phyloP scores from a whole-genome alignment of 2,329 filamentous ascomycete genomes.

The Colletotrichum sp. region DNA sequence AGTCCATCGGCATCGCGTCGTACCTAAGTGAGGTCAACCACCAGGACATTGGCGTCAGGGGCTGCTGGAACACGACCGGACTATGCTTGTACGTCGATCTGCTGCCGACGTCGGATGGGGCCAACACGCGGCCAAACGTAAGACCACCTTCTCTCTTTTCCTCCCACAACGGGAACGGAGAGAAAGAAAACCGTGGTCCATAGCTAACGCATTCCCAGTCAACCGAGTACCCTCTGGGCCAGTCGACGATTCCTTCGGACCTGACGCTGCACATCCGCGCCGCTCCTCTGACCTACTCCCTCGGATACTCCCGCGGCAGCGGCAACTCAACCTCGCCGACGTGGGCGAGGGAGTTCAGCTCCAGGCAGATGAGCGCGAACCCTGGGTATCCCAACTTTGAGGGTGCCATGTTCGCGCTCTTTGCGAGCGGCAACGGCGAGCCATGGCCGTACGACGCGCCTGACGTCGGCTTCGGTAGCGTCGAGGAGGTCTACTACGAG shows the following conservation, averaged over 20 bases:
- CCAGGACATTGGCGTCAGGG: conserved; percentile 29
- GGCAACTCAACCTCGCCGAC: neutral
- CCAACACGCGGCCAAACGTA: conserved; percentile 3
- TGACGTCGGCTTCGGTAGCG: conserved; percentile 23
- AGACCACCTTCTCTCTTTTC: neutral
- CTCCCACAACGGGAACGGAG: neutral
- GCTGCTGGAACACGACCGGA: conserved; percentile 24
- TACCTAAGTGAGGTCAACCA: conserved; percentile 29
- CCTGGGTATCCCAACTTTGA: conserved; percentile 22
- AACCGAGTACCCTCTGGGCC: conserved; percentile 9
- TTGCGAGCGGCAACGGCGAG: conserved; percentile 24
- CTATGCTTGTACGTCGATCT: conserved; percentile 21
- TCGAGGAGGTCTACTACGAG: conserved; percentile 24
- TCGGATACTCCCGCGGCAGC: conserved; percentile 24
- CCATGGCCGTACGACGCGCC: conserved; percentile 25
- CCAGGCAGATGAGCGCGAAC: conserved; percentile 9
- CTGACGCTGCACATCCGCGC: conserved; percentile 25
- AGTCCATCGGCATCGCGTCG: conserved; percentile 29
- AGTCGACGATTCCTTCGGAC: conserved; percentile 3
- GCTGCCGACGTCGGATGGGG: neutral
- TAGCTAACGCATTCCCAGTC: neutral
- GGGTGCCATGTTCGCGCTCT: conserved; percentile 26
- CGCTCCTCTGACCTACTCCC: conserved; percentile 22
- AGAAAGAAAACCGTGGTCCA: neutral
- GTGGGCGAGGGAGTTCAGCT: conserved; percentile 23